A percentile compares a stretch with the other conserved stretches of the same genome.
Conservation (phyloP, 768 basidiomycete genomes). For the Phanerochaete carnosa region DNA sequence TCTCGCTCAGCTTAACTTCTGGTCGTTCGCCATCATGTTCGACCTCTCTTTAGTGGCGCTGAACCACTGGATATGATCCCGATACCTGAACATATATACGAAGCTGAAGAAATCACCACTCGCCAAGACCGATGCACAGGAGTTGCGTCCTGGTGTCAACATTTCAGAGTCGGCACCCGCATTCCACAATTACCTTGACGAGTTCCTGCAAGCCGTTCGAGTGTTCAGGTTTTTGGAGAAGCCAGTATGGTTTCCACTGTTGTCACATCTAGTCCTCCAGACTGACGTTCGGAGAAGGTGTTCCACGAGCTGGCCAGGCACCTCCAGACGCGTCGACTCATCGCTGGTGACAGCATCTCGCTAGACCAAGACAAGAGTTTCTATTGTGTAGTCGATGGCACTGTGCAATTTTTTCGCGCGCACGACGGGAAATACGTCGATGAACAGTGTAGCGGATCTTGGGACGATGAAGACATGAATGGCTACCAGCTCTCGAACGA, state of each 20-base stretch:
- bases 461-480: slow-evolving; percentile 88
- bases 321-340: slow-evolving; percentile 90
- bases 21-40: slow-evolving; percentile 82
- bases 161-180: slow-evolving; percentile 65
- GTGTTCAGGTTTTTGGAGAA: slow-evolving; percentile 98
- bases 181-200: slow-evolving; percentile 96
- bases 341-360: slow-evolving; percentile 92
- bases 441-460: slow-evolving; percentile 47
- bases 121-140: slow-evolving; percentile 78
- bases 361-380: slow-evolving; percentile 92
- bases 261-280: background rate
- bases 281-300: slow-evolving; percentile 44
- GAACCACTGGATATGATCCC: slow-evolving; percentile 84
- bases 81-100: slow-evolving; percentile 72
- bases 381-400: slow-evolving; percentile 98
- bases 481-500: slow-evolving; percentile 96
- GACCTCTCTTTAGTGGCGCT: slow-evolving; percentile 59
- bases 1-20: slow-evolving; percentile 75
- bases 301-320: slow-evolving; percentile 98
- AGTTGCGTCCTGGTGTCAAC: slow-evolving; percentile 90
- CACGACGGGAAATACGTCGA: slow-evolving; percentile 51
- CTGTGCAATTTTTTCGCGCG: slow-evolving; percentile 89
- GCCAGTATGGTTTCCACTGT: slow-evolving; percentile 59
- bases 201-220: slow-evolving; percentile 93
- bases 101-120: slow-evolving; percentile 80